Conservation (phyloP, 805 yeast genomes). For the Sugiyamaella valdiviana region DNA sequence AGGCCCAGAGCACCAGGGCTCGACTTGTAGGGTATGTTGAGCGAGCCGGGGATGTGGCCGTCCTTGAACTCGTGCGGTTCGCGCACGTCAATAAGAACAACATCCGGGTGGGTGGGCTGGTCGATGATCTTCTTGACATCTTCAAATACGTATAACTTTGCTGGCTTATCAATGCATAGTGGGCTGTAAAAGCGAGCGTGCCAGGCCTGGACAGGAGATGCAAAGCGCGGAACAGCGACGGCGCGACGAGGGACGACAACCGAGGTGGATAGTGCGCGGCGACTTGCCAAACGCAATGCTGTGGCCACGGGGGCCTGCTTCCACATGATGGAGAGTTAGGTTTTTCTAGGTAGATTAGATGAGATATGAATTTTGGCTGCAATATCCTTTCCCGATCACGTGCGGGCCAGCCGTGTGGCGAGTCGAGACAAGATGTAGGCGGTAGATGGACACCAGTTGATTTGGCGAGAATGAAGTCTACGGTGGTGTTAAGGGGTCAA, state of each 20-base stretch:
- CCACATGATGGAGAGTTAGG: too few species aligned
- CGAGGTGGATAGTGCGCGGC: background rate
- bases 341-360: too few species aligned
- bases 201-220: background rate
- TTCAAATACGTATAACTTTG: constrained; percentile 48
- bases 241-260: background rate
- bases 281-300: constrained; percentile 1
- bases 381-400: too few species aligned
- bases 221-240: background rate
- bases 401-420: too few species aligned
- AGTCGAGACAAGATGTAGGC: too few species aligned
- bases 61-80: constrained; percentile 74
- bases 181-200: constrained; percentile 21
- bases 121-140: constrained; percentile 44
- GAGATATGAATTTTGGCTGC: background rate
- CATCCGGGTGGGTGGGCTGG: constrained; percentile 40
- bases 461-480: too few species aligned
- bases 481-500: too few species aligned
- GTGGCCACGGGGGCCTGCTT: background rate
- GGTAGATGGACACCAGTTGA: too few species aligned
- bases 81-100: constrained; percentile 78
- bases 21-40: constrained; percentile 84
- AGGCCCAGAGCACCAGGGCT: constrained; percentile 90
- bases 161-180: constrained; percentile 34
- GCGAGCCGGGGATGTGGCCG: constrained; percentile 77